phyloP scores from a whole-genome alignment of 2,329 filamentous ascomycete genomes.

The Aspergillus puulaauensis region DNA sequence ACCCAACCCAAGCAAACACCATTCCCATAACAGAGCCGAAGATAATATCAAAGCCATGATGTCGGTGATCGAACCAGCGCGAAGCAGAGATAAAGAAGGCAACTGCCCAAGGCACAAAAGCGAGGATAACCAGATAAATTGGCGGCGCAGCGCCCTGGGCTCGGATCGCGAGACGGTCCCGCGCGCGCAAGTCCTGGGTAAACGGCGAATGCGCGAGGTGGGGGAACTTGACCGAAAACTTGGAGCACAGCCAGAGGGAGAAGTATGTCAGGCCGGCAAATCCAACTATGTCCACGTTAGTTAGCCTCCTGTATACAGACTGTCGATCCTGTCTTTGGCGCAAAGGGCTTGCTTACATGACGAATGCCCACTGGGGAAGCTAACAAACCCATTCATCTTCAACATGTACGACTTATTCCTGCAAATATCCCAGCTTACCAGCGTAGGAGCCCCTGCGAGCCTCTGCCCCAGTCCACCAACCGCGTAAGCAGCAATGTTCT shows the following conservation, averaged over 20 bases:
- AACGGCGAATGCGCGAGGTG: constrained; percentile 35
- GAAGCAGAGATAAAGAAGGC: constrained; percentile 82
- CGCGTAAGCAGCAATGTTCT: constrained; percentile 58
- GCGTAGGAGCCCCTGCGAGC: constrained; percentile 58
- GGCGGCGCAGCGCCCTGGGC: constrained; percentile 80
- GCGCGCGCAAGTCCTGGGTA: constrained; percentile 21
- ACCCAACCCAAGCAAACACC: constrained; percentile 68
- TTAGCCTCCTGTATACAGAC: not conserved
- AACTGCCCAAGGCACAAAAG: constrained; percentile 68
- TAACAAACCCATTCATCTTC: constrained; percentile 78
- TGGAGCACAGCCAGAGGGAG: constrained; percentile 75
- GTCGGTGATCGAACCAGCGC: constrained; percentile 83
- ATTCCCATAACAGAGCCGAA: constrained; percentile 80
- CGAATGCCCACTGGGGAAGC: constrained; percentile 76
- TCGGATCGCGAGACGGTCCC: constrained; percentile 52
- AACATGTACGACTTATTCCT: constrained; percentile 56
- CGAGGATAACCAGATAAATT: constrained; percentile 70
- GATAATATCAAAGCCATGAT: constrained; percentile 90
- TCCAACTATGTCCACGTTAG: constrained; percentile 49
- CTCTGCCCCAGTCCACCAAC: constrained; percentile 61
- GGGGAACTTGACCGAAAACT: constrained; percentile 49
- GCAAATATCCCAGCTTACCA: constrained; percentile 80
- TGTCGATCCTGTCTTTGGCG: not conserved
- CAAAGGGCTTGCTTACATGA: constrained; percentile 52
- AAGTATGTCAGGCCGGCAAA: constrained; percentile 82